Base-by-base conservation (phyloP, 1,139 yeast species). In the Kurtzmaniella quercitrusa region DNA sequence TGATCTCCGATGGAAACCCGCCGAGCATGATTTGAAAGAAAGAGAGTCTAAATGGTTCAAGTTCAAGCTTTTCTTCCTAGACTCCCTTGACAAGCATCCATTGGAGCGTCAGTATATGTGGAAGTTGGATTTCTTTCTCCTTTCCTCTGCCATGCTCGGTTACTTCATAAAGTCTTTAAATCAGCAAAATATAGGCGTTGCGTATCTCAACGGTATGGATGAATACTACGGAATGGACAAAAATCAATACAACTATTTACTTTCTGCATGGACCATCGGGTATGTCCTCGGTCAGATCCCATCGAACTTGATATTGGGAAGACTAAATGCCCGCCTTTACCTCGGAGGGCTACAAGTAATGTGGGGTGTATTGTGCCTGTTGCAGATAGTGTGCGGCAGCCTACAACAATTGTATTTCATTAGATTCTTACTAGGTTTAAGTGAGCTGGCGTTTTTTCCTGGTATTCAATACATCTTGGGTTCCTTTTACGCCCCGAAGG, bases 401-500 rank as follows among this genome's bases (percentile, higher is more conserved):
- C 25, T 48, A 8, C 18, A 23, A 15, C 38, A 25, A 14, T 38
- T 48, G 17, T 48, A 49, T 29, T 10, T 38, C 2, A 19, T 49
- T 2, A 27, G 51, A 31, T 46, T 48, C 24, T n/a, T 43, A 14
- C 29, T 49, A 11, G 51, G 48, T 6, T 16, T 48, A 6, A 23
- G 43, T n/a, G 49, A 48, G 38, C 51, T 27, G 48, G 48, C 25
- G 3, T 36, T 36, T 12, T 48, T 42, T 37, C 46, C 45, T 47
- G 36, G 55, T 3, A 38, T 44, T 7, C 41, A 54, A 43, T 54
- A 46, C 42, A 43, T 54, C 9, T 46, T 54, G n/a, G 57, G 57
- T 8, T 46, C 50, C 6, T 52, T 50, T 46, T 54, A 51, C 40
- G 39, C 47, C 12, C 39, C 43, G 18, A 39, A 39, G 15, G 57